phyloP scores from a whole-genome alignment of 23 red algal species.

The Cyanidiococcus yangmingshanensis region DNA sequence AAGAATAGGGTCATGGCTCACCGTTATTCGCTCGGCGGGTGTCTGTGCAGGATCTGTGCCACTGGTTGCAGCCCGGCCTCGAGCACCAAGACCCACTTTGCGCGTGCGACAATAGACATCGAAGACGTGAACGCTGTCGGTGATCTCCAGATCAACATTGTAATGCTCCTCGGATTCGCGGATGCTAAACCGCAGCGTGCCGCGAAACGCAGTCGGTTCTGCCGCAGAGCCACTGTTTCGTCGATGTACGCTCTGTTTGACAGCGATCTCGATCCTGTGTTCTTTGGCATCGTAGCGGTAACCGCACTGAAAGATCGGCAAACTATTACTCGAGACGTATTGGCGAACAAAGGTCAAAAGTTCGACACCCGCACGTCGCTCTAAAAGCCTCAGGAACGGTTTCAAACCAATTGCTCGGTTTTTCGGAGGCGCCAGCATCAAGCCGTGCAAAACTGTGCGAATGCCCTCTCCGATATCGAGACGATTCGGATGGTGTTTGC shows the following conservation, averaged over 20 bases:
- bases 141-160: constrained; percentile 4
- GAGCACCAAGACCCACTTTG: constrained; percentile 38
- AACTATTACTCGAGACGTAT: constrained; percentile 39
- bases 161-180: constrained; percentile 70
- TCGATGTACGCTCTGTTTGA: constrained; percentile 42
- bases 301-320: constrained; percentile 43
- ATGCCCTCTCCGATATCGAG: background rate
- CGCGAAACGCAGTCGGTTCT: constrained; percentile 34
- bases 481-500: background rate
- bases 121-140: constrained; percentile 55
- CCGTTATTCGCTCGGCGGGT: constrained; percentile 23
- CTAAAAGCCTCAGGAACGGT: constrained; percentile 43
- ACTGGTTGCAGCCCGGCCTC: constrained; percentile 28
- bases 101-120: constrained; percentile 32
- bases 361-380: constrained; percentile 37
- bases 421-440: constrained; percentile 24
- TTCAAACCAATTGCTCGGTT: constrained; percentile 35
- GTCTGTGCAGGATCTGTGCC: constrained; percentile 35
- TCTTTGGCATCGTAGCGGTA: constrained; percentile 71
- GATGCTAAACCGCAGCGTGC: constrained; percentile 45
- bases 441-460: constrained; percentile 30
- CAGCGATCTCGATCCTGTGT: constrained; percentile 52
- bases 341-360: constrained; percentile 50
- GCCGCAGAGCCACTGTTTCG: background rate
- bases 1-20: constrained; percentile 40